Base-by-base conservation (phyloP, 106 monocot species). In the Ottelia alismoides region DNA sequence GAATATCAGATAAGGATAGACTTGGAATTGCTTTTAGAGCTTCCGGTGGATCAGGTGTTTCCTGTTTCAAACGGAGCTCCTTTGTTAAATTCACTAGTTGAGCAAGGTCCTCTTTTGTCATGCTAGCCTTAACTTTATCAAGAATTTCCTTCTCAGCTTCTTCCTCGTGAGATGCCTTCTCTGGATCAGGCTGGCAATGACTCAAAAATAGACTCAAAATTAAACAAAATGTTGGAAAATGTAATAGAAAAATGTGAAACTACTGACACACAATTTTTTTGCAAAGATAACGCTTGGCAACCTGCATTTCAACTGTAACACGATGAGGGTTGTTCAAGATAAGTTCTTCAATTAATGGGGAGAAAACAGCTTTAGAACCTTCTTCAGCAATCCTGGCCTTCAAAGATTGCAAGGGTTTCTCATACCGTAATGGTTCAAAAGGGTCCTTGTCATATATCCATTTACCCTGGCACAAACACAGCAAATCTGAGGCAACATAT, bases 361-460 rank as follows among this genome's bases (percentile, higher is more conserved):
- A 79, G 50, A 98, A 98, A 43, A 98, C 85, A 58, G 96, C 76
- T 68, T 74, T 85, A 10, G 96, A 65, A 28, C 96, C 96, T 77
- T 98, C 74, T 52, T 58, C 74, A 31, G 71, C 76, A 49, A 98
- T 82, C 24, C 79, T 71, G 55, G 82, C 79, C 63, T 98, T 98
- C 60, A 98, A 57, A 61, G 74, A 61, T 60, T 82, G 82, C 51
- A 98, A 72, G 22, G 96, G 89, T 27, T 77, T 72, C 56, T 90
- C 85, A 80, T 90, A 98, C 70, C 62, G 85, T 53, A 98, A 59
- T 45, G 96, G 96, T 49, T 89, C 74, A 70, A 98, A 81, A 19
- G 96, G 96, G 72, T 98, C 85, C 68, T 77, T 79, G 67, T 98
- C 96, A 74, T 98, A 98, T 65, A 98, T 98, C 96, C 96, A 98